phyloP scores from a whole-genome alignment of 257 asterid genomes.

The Fraxinus quadrangulata region DNA sequence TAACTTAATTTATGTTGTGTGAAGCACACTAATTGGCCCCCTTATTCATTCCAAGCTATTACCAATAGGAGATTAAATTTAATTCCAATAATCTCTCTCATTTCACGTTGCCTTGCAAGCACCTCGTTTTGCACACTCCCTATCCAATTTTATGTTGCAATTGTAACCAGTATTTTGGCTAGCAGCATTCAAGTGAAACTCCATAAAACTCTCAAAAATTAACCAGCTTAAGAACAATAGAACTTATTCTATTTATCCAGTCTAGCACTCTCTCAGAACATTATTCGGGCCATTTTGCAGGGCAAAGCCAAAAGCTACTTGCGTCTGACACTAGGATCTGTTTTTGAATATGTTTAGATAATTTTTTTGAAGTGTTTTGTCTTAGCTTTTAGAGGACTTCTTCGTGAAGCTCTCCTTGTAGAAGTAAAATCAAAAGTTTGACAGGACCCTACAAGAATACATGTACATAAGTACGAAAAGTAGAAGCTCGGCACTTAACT shows the following conservation, averaged over 20 bases:
- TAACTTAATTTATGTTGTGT: too few species aligned
- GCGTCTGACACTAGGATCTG: too few species aligned
- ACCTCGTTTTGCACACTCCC: background rate
- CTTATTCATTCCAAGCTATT: background rate
- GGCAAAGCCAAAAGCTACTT: too few species aligned
- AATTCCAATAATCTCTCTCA: background rate
- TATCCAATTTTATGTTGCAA: background rate
- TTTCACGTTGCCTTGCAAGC: background rate
- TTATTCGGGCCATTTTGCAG: too few species aligned
- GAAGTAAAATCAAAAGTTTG: too few species aligned
- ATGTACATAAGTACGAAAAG: background rate
- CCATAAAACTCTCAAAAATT: background rate
- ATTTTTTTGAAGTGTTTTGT: too few species aligned
- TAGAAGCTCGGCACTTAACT: slow-evolving; percentile 47
- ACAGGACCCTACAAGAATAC: background rate
- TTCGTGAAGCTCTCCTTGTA: too few species aligned
- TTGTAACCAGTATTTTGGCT: too few species aligned
- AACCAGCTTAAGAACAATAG: background rate
- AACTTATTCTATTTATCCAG: background rate
- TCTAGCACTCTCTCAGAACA: too few species aligned
- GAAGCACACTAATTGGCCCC: too few species aligned
- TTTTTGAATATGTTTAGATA: too few species aligned
- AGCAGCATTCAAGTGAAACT: background rate
- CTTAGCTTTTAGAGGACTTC: too few species aligned
- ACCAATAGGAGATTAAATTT: background rate